Base-by-base conservation (phyloP, 768 basidiomycete species). In the Tricholomella constricta region DNA sequence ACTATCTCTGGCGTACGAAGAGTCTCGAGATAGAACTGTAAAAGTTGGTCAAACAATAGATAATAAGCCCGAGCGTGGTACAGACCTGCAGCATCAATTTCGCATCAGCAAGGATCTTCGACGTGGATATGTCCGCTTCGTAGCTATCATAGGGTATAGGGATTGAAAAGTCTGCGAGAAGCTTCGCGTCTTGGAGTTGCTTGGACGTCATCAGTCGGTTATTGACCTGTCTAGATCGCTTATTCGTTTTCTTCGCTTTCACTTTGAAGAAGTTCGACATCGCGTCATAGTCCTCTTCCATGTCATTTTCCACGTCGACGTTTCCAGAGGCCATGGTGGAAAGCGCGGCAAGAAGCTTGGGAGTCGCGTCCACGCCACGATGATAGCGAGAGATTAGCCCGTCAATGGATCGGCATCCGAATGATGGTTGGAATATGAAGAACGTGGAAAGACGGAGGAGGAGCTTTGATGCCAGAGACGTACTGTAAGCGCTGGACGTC, bases 31-130 rank as follows among this genome's bases (percentile, higher is more conserved):
- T 63, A 62, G 44, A 58, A 55, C 66, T 65, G 44, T n/a, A 35
- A 12, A 45, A 32, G 22, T 17, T 49, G 23, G 32, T 23, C 3
- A 7, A 25, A 19, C 23, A 6, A 37, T 11, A 55, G 23, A 23
- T 34, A 15, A 9, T 38, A n/a, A n/a, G 10, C 22, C 51, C n/a
- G 5, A 34, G 14, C 14, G 37, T 43, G 12, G 14, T 7, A 48
- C 59, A 34, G 45, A 67, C 66, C 43, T 60, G 22, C 17, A 68
- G 51, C 26, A 59, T 56, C 7, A 47, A 37, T 32, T 60, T 61
- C 12, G 64, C 57, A 27, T 40, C 36, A 9, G 34, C 41, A 25
- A 64, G 44, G n/a, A 67, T 47, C 29, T 42, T 25, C 14, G 43
- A 45, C 22, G 53, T 50, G 12, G 38, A 31, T 29, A 40, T 40